Percentiles rank a stretch among this genome's conserved stretches.
phyloP scores from a whole-genome alignment of 805 yeast species.

The Yueomyces sp. region DNA sequence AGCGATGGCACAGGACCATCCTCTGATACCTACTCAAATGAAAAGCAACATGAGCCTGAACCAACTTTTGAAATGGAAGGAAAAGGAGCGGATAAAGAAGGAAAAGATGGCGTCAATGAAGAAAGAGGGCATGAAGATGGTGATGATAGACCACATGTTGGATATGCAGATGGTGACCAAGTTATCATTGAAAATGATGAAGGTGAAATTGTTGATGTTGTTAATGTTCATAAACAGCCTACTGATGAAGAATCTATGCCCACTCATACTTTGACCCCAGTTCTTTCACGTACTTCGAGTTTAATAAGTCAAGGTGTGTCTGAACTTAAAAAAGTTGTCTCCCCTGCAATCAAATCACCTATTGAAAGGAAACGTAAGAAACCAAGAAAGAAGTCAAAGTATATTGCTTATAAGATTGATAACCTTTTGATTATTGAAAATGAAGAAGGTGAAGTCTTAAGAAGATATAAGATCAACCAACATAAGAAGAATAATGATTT shows the following conservation, averaged over 20 bases:
- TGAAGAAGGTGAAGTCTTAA: slow-evolving; percentile 80
- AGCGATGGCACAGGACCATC: background rate
- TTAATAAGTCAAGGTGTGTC: slow-evolving; percentile 1
- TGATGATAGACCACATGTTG: slow-evolving; percentile 24
- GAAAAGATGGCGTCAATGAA: too few species aligned
- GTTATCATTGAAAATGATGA: slow-evolving; percentile 69
- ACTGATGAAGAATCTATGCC: slow-evolving; percentile 14
- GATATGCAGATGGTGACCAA: slow-evolving; percentile 56
- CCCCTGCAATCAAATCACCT: background rate
- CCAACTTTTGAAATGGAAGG: background rate
- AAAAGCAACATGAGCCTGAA: background rate
- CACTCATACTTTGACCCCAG: background rate
- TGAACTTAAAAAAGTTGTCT: background rate
- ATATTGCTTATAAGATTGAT: slow-evolving; percentile 67
- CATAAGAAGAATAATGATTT: slow-evolving; percentile 22
- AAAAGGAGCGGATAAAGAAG: too few species aligned
- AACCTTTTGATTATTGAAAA: slow-evolving; percentile 74
- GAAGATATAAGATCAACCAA: slow-evolving; percentile 64
- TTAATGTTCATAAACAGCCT: background rate
- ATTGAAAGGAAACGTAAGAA: background rate
- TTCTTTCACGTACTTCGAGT: background rate
- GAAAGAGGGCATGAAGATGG: slow-evolving; percentile 10
- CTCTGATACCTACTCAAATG: background rate
- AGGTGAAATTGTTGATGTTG: slow-evolving; percentile 56
- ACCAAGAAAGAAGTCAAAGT: slow-evolving; percentile 9